Evolutionary conservation across 208 protist genomes (phyloP), one percentile per base, ranked within the genome.

Genomic region (Leishmania guyanensis): DNA sequence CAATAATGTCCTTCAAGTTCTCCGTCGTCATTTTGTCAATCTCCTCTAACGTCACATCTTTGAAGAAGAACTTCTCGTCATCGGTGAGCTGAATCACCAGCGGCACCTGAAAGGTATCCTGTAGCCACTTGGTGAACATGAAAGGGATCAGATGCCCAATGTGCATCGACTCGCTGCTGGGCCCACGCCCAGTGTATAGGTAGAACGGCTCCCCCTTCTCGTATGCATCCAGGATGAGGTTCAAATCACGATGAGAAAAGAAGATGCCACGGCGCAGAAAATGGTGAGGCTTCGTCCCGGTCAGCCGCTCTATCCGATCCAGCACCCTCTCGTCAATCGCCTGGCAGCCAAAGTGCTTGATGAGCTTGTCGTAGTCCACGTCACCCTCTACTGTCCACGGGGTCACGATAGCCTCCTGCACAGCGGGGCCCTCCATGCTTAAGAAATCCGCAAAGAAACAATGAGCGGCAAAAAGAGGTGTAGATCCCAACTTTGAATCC

Each of bases 51-150:
- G 92, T 93, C 33, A 99, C 77, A 86, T 99, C 96, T 82, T 99
- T 99, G 87, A 99, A 99, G 80, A 99, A 98, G 84, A 99, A 99
- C 90, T 99, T 99, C 84, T 99, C 99, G 88, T 99, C 99, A 83
- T 99, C 99, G n/a, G 99, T 99, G 80, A 99, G 93, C 89, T 99
- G 99, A 80, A 99, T 99, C 3, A 99, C 99, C 3, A 99, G 91
- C 26, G 99, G 98, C 33, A 99, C 98, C 75, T 99, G 86, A 85
- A 99, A 99, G 9, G 94, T 98, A n/a, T 99, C 99, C 91, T 99
- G 99, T 77, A 99, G 92, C 91, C 98, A 99, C 92, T 99, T 99
- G 6, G 98, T 99, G 90, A 99, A 99, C 83, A 99, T 92, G 80
- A 99, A 99, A 16, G 99, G 99, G 36, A 99, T 91, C 22, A 99